A percentile compares a stretch with the other conserved stretches of the same genome.
Evolutionary conservation across 352 stramenopile genomes (phyloP).

Genomic region (Blastocystis sp.): DNA sequence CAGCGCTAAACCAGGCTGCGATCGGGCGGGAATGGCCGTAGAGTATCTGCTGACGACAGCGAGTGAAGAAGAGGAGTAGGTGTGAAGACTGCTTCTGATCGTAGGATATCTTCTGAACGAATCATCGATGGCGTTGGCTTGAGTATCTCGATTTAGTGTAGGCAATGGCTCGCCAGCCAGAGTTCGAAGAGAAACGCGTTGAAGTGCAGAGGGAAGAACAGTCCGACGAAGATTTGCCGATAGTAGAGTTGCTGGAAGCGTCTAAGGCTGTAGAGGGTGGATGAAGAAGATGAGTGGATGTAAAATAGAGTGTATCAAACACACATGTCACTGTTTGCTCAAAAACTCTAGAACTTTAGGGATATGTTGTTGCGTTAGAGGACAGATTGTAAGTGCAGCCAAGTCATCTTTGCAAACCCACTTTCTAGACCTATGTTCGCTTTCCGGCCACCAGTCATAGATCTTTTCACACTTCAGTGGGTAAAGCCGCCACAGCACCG

Average conservation of each 20-base stretch:
- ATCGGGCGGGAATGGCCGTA: not conserved
- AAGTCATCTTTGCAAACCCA: slow-evolving; percentile 37
- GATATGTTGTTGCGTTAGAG: slow-evolving; percentile 24
- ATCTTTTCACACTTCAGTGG: not conserved
- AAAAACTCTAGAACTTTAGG: not conserved
- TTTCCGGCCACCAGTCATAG: slow-evolving; percentile 60
- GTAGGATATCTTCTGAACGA: not conserved
- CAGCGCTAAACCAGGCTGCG: not conserved
- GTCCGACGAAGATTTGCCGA: slow-evolving; percentile 30
- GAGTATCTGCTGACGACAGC: slow-evolving; percentile 7
- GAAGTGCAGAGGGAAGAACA: not conserved
- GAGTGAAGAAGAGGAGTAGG: not conserved
- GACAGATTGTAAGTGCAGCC: not conserved
- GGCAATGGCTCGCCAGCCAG: not conserved
- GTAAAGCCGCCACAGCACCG: slow-evolving; percentile 8
- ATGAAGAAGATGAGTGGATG: slow-evolving; percentile 40
- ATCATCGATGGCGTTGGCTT: not conserved
- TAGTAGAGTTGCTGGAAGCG: not conserved
- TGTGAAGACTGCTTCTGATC: not conserved
- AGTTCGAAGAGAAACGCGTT: not conserved
- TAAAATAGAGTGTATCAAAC: not conserved
- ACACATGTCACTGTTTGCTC: not conserved
- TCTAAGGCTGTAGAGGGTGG: not conserved
- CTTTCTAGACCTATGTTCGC: not conserved
- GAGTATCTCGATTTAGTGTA: not conserved